Evolutionary conservation across 495 filamentous ascomycete genomes (phyloP).

Genomic region (Neurospora sp.): DNA sequence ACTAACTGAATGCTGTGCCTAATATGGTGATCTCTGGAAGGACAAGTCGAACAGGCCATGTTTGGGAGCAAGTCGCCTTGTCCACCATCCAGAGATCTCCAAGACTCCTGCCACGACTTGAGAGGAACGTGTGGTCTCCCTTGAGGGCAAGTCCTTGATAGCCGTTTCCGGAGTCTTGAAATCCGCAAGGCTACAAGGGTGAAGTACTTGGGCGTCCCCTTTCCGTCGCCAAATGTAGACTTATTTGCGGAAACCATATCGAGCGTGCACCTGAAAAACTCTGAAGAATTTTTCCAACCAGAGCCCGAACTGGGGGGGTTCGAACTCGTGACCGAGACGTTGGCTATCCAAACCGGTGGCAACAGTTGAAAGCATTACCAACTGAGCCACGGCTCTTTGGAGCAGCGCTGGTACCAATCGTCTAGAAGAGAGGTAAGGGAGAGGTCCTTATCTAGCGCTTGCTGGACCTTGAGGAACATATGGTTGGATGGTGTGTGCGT

Average conservation of each 20-base stretch:
- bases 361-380: background rate
- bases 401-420: background rate
- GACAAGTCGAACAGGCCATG: no score
- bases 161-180: background rate
- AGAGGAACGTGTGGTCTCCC: background rate
- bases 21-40: background rate
- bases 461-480: background rate
- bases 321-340: background rate
- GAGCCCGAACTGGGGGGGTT: background rate
- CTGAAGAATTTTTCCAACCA: background rate
- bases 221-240: background rate
- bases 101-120: background rate
- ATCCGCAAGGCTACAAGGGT: background rate
- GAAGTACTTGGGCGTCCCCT: background rate
- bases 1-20: background rate
- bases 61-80: no score
- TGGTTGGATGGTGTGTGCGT: background rate
- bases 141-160: background rate
- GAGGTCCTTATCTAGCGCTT: background rate
- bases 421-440: background rate
- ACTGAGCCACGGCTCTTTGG: background rate
- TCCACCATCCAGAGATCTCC: background rate
- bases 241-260: background rate
- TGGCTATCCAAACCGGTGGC: background rate
- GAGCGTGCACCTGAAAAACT: background rate